These are phyloP conservation scores for Penicillium ochrochloron DNA, from an alignment of 495 filamentous ascomycete genomes.

Conservation along the genomic window DNA sequence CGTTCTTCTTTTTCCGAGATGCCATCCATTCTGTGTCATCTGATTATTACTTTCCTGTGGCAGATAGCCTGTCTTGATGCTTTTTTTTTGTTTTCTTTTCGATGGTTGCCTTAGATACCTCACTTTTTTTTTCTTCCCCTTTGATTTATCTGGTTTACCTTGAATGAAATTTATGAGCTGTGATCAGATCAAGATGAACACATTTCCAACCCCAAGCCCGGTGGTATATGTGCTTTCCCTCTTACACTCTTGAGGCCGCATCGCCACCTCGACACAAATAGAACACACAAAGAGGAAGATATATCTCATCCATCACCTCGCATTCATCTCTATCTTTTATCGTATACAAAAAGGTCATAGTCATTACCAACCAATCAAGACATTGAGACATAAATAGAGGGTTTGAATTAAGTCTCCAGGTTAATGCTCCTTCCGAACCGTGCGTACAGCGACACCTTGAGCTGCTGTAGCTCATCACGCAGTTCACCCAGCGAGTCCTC, in stretches of 20 bases:
- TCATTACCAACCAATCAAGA: slow-evolving; percentile 3
- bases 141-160: slow-evolving; percentile 13
- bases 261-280: too few species aligned
- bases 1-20: slow-evolving; percentile 10
- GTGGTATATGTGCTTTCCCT: too few species aligned
- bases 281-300: neutral
- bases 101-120: slow-evolving; percentile 37
- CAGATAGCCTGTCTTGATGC: neutral
- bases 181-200: slow-evolving; percentile 1
- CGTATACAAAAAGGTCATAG: slow-evolving; percentile 7
- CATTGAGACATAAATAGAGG: too few species aligned
- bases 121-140: slow-evolving; percentile 20
- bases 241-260: too few species aligned
- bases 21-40: slow-evolving; percentile 17
- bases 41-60: neutral
- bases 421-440: slow-evolving; percentile 96
- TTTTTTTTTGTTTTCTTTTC: slow-evolving; percentile 14
- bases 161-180: slow-evolving; percentile 35
- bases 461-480: slow-evolving; percentile 80
- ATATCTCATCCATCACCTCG: neutral
- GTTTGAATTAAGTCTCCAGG: slow-evolving; percentile 71
- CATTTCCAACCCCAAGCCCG: neutral
- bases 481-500: slow-evolving; percentile 75
- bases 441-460: slow-evolving; percentile 92
- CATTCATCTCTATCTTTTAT: slow-evolving; percentile 8